Conservation (phyloP, 257 asterid species). For the Fraxinus pennsylvanica region DNA sequence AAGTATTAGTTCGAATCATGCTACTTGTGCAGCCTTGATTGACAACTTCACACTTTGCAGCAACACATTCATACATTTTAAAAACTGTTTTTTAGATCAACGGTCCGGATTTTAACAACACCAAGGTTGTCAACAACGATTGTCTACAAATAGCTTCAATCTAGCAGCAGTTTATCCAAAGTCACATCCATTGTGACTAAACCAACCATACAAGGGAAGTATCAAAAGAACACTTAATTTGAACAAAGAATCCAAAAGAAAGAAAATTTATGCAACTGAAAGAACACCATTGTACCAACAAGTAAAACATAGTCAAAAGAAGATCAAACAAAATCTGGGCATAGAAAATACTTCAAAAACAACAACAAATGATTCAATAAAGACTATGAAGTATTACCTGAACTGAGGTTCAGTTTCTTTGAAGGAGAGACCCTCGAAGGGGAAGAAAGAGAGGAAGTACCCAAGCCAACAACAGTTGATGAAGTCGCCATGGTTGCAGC, state of each 20-base stretch:
- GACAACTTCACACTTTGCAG: no score
- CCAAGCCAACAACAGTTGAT: slow-evolving; percentile 73
- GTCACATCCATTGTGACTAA: background rate
- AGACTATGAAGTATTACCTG: slow-evolving; percentile 40
- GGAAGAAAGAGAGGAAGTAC: slow-evolving; percentile 43
- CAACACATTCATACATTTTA: no score
- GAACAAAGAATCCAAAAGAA: background rate
- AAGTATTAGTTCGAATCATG: background rate
- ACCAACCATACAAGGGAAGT: background rate
- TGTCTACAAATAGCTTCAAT: background rate
- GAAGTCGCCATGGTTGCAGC: slow-evolving; percentile 71
- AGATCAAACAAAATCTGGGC: background rate
- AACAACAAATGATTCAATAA: background rate
- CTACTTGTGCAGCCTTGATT: no score
- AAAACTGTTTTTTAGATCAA: no score
- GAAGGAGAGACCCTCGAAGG: slow-evolving; percentile 47
- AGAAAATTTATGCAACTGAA: background rate
- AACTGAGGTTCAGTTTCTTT: slow-evolving; percentile 44
- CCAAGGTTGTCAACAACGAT: no score
- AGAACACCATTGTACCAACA: background rate
- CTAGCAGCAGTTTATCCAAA: background rate
- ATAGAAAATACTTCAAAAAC: background rate
- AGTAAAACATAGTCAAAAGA: background rate
- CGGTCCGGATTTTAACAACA: no score
- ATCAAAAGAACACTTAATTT: no score